Evolutionary conservation across 2,329 filamentous ascomycete species (phyloP).

Genomic region (Drechslerella dactyloides): DNA sequence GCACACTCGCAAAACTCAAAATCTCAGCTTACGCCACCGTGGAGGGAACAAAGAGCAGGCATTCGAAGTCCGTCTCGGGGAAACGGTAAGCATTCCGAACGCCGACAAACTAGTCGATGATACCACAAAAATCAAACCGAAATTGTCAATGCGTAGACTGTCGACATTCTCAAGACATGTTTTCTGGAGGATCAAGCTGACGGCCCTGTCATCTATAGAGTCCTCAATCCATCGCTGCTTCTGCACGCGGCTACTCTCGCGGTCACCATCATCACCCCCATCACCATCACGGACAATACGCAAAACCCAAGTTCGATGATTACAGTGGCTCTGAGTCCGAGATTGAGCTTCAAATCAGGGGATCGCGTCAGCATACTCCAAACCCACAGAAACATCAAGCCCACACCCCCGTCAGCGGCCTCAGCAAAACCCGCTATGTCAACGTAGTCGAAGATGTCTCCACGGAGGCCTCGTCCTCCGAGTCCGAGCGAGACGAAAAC

Average conservation of each 20-base stretch:
- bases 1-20: not conserved
- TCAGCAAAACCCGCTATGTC: not conserved
- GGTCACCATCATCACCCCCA: conserved; percentile 1
- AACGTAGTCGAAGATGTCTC: not conserved
- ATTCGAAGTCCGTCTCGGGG: not conserved
- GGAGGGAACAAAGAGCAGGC: not conserved
- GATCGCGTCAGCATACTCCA: not conserved
- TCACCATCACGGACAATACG: not conserved
- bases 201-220: no score
- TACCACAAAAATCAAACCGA: no score
- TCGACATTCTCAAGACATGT: no score
- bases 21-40: not conserved
- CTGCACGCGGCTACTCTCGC: not conserved
- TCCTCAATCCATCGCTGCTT: no score
- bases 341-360: not conserved
- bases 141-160: no score
- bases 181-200: no score
- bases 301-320: not conserved
- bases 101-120: not conserved
- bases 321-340: conserved; percentile 6
- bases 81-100: not conserved
- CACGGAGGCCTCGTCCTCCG: not conserved
- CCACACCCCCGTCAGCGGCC: not conserved
- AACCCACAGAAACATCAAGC: conserved; percentile 6
- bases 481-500: conserved; percentile 16